A percentile compares a stretch with the other conserved stretches of the same genome.
These are phyloP conservation scores for Ailanthus altissimus DNA, from an alignment of 345 rosid species.

Conservation along the genomic window DNA sequence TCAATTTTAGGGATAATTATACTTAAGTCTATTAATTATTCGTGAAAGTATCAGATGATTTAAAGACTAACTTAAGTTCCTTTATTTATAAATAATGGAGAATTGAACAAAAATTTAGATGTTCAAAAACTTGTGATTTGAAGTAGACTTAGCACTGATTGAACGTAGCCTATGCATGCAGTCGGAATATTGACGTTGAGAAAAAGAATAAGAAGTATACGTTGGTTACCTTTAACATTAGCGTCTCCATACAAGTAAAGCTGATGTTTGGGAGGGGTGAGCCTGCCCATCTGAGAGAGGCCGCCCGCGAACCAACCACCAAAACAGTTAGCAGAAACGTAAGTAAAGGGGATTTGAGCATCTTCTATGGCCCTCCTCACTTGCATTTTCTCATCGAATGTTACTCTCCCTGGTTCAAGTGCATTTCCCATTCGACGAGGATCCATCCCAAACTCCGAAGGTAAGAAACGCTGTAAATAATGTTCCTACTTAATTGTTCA, in stretches of 20 bases:
- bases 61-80: no score
- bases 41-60: no score
- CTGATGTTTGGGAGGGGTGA: constrained; percentile 56
- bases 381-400: constrained; percentile 75
- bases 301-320: constrained; percentile 69
- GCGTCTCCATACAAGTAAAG: constrained; percentile 69
- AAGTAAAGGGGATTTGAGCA: constrained; percentile 72
- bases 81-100: no score
- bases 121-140: no score
- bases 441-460: constrained; percentile 89
- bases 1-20: no score
- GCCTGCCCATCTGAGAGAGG: constrained; percentile 56
- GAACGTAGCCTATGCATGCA: no score
- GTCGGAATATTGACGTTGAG: no score
- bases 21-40: no score
- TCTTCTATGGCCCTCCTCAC: constrained; percentile 71
- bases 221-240: constrained; percentile 71
- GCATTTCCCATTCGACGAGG: constrained; percentile 71
- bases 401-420: constrained; percentile 67
- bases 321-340: constrained; percentile 69
- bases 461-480: constrained; percentile 81
- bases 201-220: not conserved
- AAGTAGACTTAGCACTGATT: no score
- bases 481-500: no score
- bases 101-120: no score